Percentiles rank a stretch among this genome's conserved stretches.
Conservation (phyloP, 768 basidiomycete genomes). For the Suillus sp. region DNA sequence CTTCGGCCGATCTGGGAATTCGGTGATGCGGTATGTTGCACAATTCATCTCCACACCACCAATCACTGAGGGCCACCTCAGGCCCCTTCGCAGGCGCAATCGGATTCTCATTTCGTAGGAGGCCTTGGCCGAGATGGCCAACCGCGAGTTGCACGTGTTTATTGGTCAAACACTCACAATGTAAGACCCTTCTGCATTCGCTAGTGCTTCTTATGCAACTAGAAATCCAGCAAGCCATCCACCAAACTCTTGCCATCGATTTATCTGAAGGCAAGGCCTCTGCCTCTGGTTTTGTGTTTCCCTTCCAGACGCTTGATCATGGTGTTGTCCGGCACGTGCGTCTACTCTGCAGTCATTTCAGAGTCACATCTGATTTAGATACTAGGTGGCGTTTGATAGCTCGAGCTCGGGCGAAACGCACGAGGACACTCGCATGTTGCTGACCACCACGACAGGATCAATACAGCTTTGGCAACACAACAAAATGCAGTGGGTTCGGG, state of each 20-base stretch:
- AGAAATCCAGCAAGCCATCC: constrained; percentile 50
- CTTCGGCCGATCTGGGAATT: constrained; percentile 55
- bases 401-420: constrained; percentile 40
- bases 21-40: constrained; percentile 49
- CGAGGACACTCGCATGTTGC: constrained; percentile 45
- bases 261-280: constrained; percentile 48
- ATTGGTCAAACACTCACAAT: constrained; percentile 59
- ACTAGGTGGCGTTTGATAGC: constrained; percentile 55
- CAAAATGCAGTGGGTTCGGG: constrained; percentile 70
- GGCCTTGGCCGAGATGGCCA: constrained; percentile 50
- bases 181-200: constrained; percentile 41
- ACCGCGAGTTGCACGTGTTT: constrained; percentile 61
- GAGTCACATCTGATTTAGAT: constrained; percentile 5
- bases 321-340: constrained; percentile 72
- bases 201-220: constrained; percentile 4
- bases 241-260: constrained; percentile 52
- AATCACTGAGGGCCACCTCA: constrained; percentile 34
- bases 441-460: constrained; percentile 77
- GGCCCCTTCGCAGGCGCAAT: neutral
- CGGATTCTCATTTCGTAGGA: neutral
- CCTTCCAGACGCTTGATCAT: constrained; percentile 64
- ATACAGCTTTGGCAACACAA: constrained; percentile 73
- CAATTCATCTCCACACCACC: constrained; percentile 5
- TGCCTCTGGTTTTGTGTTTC: constrained; percentile 55
- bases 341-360: constrained; percentile 9